Evolutionary conservation across 2,329 filamentous ascomycete genomes (phyloP).

Genomic region (Fusarium nelsonii): DNA sequence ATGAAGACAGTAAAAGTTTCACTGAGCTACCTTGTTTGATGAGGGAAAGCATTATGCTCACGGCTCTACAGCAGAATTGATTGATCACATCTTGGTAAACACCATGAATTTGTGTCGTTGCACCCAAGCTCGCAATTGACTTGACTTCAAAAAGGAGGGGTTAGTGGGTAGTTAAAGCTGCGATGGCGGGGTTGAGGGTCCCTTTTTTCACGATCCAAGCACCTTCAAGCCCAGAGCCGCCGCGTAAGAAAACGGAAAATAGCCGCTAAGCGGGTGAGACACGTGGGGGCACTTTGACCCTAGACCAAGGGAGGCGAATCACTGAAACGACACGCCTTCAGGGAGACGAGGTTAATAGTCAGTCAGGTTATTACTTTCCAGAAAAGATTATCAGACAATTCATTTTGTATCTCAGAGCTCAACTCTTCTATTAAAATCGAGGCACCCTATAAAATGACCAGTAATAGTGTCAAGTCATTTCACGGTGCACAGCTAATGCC

Average conservation of each 20-base stretch:
- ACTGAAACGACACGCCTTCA: not conserved
- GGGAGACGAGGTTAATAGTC: too few relatives aligned
- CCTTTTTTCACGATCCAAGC: not conserved
- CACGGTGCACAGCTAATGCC: too few relatives aligned
- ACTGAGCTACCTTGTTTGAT: too few relatives aligned
- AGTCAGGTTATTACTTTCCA: too few relatives aligned
- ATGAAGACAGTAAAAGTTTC: too few relatives aligned
- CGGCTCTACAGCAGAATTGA: too few relatives aligned
- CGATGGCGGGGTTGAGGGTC: constrained; percentile 28
- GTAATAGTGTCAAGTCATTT: not conserved
- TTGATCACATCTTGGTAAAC: not conserved
- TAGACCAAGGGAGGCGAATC: constrained; percentile 18
- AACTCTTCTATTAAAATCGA: too few relatives aligned
- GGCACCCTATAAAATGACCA: not conserved
- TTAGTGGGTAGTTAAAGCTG: not conserved
- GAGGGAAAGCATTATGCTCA: too few relatives aligned
- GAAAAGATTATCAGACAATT: too few relatives aligned
- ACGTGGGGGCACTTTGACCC: constrained; percentile 39
- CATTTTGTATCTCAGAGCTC: too few relatives aligned
- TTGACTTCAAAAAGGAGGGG: constrained; percentile 10
- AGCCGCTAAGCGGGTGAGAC: constrained; percentile 28
- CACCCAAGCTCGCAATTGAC: not conserved
- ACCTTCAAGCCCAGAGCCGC: constrained; percentile 25
- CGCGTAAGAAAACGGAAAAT: constrained; percentile 9
- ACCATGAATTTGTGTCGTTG: not conserved